These are phyloP conservation scores for Gaeumannomyces sp. DNA, from an alignment of 2,329 filamentous ascomycete genomes.

Conservation along the genomic window DNA sequence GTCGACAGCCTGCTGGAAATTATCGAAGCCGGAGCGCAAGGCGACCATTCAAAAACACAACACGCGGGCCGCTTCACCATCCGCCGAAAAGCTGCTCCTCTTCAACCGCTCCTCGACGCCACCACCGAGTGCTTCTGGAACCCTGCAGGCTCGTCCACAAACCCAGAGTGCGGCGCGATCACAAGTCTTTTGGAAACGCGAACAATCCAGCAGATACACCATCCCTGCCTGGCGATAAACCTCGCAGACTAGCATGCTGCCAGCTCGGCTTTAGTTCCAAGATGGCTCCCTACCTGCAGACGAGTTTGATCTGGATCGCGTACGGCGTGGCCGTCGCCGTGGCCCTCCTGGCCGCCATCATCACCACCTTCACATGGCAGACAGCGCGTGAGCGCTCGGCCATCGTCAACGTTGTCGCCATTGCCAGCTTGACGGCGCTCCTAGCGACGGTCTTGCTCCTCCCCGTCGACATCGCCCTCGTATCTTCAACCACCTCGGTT, in stretches of 20 bases:
- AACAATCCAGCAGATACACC: neutral
- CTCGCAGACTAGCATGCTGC: neutral
- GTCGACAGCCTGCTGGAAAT: neutral
- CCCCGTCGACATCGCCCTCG: constrained; percentile 90
- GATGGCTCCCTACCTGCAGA: constrained; percentile 57
- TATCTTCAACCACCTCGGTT: constrained; percentile 77
- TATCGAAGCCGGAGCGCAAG: neutral
- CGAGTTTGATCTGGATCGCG: constrained; percentile 88
- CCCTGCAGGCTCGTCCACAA: neutral
- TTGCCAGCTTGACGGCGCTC: constrained; percentile 78
- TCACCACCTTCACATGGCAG: constrained; percentile 91
- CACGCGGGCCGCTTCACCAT: neutral
- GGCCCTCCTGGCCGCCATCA: constrained; percentile 67
- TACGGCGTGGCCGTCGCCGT: constrained; percentile 79
- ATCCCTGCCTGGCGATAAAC: neutral
- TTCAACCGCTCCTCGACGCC: neutral
- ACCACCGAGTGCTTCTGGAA: neutral
- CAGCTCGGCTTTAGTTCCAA: constrained; percentile 1
- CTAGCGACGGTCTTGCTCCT: constrained; percentile 88
- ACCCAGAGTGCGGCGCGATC: neutral
- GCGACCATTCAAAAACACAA: neutral
- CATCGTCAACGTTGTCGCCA: constrained; percentile 75
- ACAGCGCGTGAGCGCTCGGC: constrained; percentile 78
- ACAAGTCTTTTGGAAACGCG: neutral
- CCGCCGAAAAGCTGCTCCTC: neutral